These are phyloP conservation scores for Fusarium burgessii DNA, from an alignment of 2,329 filamentous ascomycete species.

Conservation along the genomic window DNA sequence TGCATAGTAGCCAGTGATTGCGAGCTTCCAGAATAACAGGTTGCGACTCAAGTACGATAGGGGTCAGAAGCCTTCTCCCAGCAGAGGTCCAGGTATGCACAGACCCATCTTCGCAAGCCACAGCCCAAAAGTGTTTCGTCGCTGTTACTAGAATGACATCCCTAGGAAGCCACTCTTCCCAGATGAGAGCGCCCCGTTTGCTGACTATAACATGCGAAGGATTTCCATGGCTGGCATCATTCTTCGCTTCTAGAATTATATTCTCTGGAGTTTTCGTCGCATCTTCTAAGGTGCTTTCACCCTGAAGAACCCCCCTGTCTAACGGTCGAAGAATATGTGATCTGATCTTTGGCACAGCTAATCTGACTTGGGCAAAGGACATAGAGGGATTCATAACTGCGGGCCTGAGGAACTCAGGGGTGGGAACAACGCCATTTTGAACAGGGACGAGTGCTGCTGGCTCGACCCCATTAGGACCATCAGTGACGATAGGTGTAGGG, in stretches of 20 bases:
- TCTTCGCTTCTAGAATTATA: slow-evolving; percentile 87
- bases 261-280: slow-evolving; percentile 75
- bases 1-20: slow-evolving; percentile 88
- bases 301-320: slow-evolving; percentile 71
- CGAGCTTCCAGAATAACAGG: slow-evolving; percentile 94
- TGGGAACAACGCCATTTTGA: slow-evolving; percentile 71
- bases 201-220: slow-evolving; percentile 86
- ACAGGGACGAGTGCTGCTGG: slow-evolving; percentile 74
- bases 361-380: slow-evolving; percentile 82
- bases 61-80: slow-evolving; percentile 85
- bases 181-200: slow-evolving; percentile 82
- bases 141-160: slow-evolving; percentile 91
- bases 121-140: slow-evolving; percentile 91
- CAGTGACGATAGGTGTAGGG: slow-evolving; percentile 79
- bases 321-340: slow-evolving; percentile 85
- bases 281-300: slow-evolving; percentile 67
- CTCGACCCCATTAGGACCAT: slow-evolving; percentile 81
- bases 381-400: slow-evolving; percentile 87
- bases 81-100: slow-evolving; percentile 93
- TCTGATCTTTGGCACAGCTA: slow-evolving; percentile 89
- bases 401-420: slow-evolving; percentile 87
- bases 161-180: slow-evolving; percentile 93
- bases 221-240: slow-evolving; percentile 81
- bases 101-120: slow-evolving; percentile 91
- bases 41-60: slow-evolving; percentile 89